Percentiles rank a stretch among this genome's conserved stretches.
phyloP scores from a whole-genome alignment of 2,329 filamentous ascomycete genomes.

The Diaporthe longicolla region DNA sequence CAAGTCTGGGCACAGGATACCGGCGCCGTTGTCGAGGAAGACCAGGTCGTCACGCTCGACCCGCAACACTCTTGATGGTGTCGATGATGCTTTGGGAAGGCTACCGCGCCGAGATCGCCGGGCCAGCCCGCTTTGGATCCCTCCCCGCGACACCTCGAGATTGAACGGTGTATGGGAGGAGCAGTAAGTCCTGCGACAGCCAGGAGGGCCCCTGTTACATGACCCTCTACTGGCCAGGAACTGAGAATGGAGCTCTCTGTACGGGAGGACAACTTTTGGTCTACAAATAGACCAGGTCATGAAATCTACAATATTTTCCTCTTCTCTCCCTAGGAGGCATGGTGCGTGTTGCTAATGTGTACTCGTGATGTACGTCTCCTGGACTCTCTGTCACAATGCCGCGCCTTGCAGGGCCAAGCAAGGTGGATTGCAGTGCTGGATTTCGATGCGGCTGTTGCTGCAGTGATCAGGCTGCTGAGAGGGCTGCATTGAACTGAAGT shows the following conservation, averaged over 20 bases:
- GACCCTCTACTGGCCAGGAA: slow-evolving; percentile 6
- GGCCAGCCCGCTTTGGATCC: neutral
- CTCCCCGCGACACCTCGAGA: neutral
- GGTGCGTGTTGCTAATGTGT: neutral
- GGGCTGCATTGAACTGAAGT: neutral
- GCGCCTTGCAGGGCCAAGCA: neutral
- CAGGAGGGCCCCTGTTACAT: too few relatives aligned
- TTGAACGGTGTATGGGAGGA: neutral
- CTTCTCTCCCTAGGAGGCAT: neutral
- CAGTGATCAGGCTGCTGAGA: neutral
- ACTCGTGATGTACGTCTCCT: neutral
- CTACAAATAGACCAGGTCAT: slow-evolving; percentile 1
- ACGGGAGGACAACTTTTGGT: neutral
- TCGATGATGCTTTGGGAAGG: neutral
- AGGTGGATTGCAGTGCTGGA: neutral
- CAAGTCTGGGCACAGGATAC: slow-evolving; percentile 72
- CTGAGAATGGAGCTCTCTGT: neutral
- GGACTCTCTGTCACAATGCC: neutral
- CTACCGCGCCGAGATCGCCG: neutral
- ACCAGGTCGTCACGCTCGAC: slow-evolving; percentile 73
- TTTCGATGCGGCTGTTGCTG: neutral
- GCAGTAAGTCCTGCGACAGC: neutral
- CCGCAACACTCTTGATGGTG: slow-evolving; percentile 4
- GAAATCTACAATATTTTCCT: slow-evolving; percentile 1
- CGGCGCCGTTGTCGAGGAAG: slow-evolving; percentile 80